Conservation (phyloP, 192 early-diverging fungal genomes). For the Coemansia sp. region DNA sequence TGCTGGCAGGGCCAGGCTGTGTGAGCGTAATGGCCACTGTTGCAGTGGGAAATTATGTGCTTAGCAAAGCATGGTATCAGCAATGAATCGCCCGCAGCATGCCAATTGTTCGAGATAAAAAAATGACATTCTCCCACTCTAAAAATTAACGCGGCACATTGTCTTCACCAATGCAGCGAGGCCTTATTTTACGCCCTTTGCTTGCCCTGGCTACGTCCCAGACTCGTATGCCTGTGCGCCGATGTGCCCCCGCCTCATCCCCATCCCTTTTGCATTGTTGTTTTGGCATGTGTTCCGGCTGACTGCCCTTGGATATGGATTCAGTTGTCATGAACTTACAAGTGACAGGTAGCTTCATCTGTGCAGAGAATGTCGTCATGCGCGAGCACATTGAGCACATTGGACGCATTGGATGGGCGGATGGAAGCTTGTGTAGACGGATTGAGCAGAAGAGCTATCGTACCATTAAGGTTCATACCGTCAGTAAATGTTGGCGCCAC, state of each 20-base stretch:
- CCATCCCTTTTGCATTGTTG: neutral
- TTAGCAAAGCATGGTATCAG: neutral
- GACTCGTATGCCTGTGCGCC: neutral
- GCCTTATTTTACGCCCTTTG: neutral
- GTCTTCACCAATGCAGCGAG: neutral
- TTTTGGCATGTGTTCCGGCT: neutral
- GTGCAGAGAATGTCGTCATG: neutral
- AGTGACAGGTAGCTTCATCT: neutral
- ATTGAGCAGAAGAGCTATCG: neutral
- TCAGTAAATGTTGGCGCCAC: neutral
- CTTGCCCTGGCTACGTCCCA: neutral
- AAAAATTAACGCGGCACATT: conserved; percentile 6
- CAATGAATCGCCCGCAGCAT: neutral
- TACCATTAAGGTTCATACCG: neutral
- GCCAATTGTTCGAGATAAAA: neutral
- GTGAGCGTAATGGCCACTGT: neutral
- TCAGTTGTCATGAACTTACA: neutral
- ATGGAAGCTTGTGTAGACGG: neutral
- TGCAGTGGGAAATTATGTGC: neutral
- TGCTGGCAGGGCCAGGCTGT: neutral
- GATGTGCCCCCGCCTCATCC: neutral
- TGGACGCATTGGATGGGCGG: neutral
- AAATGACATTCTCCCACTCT: neutral
- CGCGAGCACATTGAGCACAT: neutral
- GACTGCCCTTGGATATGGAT: neutral